These are phyloP conservation scores for Stephania yunnanensis DNA, from an alignment of 164 flowering plant genomes.

Conservation along the genomic window DNA sequence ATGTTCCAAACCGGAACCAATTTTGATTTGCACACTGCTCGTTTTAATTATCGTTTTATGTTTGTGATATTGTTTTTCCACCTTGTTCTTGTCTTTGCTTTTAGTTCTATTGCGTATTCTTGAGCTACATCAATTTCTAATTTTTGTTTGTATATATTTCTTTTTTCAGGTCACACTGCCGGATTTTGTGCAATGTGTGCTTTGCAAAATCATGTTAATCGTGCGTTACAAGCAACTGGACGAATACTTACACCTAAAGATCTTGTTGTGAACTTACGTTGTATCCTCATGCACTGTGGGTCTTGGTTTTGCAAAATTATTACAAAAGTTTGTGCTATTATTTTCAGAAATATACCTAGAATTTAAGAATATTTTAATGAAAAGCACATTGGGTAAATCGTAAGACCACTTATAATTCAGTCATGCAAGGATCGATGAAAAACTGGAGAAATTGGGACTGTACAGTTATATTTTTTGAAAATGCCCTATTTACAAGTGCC, in stretches of 20 bases:
- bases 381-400: neutral
- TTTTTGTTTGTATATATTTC: neutral
- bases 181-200: constrained; percentile 99
- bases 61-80: neutral
- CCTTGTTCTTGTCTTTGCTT: neutral
- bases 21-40: no score
- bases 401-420: neutral
- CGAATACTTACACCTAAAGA: constrained; percentile 79
- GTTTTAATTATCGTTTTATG: neutral
- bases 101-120: neutral
- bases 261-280: constrained; percentile 82
- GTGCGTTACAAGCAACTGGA: constrained; percentile 78
- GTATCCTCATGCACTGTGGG: constrained; percentile 54
- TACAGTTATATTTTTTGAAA: neutral
- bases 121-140: neutral
- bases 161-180: constrained; percentile 64
- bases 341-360: neutral
- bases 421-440: neutral
- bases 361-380: neutral
- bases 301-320: neutral
- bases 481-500: neutral
- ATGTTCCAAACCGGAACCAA: no score
- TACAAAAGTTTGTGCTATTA: neutral
- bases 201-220: constrained; percentile 89
- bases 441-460: neutral